Conservation (phyloP, 768 basidiomycete genomes). For the Leccinum fibrillosum region DNA sequence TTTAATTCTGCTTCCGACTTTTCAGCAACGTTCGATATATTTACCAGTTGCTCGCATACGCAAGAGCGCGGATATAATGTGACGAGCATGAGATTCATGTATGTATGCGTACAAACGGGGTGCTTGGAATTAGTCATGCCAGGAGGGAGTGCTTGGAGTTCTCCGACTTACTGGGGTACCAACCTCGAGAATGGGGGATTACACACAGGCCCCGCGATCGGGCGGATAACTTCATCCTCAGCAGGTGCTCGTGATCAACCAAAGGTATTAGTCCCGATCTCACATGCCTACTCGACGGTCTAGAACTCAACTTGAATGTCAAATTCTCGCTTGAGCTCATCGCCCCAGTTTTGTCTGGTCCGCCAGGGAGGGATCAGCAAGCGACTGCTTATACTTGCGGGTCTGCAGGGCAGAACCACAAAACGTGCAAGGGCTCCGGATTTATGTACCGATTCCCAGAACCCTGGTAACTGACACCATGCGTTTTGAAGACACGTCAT, state of each 20-base stretch:
- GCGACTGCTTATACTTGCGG: constrained; percentile 15
- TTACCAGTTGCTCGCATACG: not conserved
- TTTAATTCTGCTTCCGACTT: not conserved
- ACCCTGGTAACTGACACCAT: constrained; percentile 29
- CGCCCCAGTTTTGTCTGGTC: constrained; percentile 25
- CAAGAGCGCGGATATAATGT: constrained; percentile 11
- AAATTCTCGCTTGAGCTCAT: constrained; percentile 26
- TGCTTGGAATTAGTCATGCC: constrained; percentile 13
- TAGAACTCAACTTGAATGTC: constrained; percentile 24
- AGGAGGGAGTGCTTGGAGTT: constrained; percentile 2
- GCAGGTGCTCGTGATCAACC: constrained; percentile 2
- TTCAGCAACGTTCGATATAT: constrained; percentile 1
- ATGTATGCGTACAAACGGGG: constrained; percentile 11
- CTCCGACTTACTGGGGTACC: constrained; percentile 4
- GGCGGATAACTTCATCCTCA: constrained; percentile 1
- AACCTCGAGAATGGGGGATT: constrained; percentile 17
- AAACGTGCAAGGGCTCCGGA: constrained; percentile 17
- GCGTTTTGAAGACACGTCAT: constrained; percentile 21
- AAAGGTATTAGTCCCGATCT: constrained; percentile 13
- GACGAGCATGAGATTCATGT: constrained; percentile 5
- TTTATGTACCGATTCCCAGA: constrained; percentile 22
- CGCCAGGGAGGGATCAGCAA: constrained; percentile 19
- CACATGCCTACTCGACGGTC: constrained; percentile 12
- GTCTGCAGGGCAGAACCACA: constrained; percentile 17
- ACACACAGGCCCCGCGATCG: constrained; percentile 7